A percentile compares a stretch with the other conserved stretches of the same genome.
Conservation (phyloP, 73 alveolate species). For the Chromera velia region DNA sequence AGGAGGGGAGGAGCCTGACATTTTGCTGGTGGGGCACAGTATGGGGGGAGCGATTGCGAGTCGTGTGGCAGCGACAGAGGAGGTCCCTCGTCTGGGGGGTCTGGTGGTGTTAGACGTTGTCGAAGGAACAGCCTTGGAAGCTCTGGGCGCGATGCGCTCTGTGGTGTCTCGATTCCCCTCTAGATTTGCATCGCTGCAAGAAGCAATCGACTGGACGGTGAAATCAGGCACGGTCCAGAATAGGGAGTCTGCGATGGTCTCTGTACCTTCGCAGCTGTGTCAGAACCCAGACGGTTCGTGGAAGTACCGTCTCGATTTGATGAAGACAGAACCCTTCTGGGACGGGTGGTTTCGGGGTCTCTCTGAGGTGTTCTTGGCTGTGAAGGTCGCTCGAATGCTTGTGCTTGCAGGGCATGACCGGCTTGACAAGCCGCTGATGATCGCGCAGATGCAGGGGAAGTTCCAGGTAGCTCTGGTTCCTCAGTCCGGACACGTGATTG, state of each 20-base stretch:
- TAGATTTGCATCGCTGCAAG: conserved; percentile 65
- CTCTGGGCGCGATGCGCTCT: conserved; percentile 90
- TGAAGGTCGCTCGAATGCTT: conserved; percentile 74
- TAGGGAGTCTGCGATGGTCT: conserved; percentile 79
- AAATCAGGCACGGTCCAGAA: conserved; percentile 72
- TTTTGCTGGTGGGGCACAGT: conserved; percentile 70
- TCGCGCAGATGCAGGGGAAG: conserved; percentile 94
- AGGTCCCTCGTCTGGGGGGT: conserved; percentile 56
- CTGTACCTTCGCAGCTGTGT: conserved; percentile 74
- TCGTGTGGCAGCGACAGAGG: conserved; percentile 58
- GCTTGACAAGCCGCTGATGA: conserved; percentile 86
- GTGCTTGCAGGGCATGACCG: conserved; percentile 89
- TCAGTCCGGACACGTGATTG: conserved; percentile 84
- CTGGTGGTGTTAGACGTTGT: conserved; percentile 87
- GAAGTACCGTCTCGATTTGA: conserved; percentile 80
- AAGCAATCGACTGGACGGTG: conserved; percentile 74
- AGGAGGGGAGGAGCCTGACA: too few relatives aligned
- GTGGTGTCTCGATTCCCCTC: conserved; percentile 79
- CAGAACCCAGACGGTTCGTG: conserved; percentile 47
- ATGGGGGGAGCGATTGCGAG: conserved; percentile 96
- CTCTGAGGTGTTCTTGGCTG: conserved; percentile 68
- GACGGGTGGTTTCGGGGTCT: conserved; percentile 90
- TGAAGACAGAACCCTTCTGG: conserved; percentile 80
- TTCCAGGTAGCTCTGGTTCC: conserved; percentile 74
- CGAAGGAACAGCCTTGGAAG: conserved; percentile 95